Conservation (phyloP, 2,329 filamentous ascomycete genomes). For the Ambrosiella xylebori region DNA sequence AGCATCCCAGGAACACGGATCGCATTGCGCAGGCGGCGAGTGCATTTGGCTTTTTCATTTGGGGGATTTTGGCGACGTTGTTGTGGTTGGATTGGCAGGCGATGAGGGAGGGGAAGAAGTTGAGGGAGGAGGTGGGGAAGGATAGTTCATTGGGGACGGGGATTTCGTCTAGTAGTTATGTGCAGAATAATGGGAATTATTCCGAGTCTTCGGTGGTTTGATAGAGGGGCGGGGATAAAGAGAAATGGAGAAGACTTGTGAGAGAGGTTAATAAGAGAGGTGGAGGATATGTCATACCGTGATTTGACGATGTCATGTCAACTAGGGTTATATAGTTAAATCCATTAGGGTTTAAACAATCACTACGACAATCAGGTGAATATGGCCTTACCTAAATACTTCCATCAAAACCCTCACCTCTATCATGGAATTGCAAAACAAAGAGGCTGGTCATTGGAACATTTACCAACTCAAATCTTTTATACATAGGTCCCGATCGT, state of each 20-base stretch:
- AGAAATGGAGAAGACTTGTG: background rate
- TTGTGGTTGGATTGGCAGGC: constrained; percentile 8
- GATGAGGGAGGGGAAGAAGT: constrained; percentile 1
- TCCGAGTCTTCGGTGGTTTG: background rate
- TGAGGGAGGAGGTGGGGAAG: background rate
- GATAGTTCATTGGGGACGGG: constrained; percentile 2
- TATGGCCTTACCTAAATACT: too few relatives aligned
- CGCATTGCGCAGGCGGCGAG: constrained; percentile 43
- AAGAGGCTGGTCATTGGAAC: too few relatives aligned
- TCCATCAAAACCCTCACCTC: too few relatives aligned
- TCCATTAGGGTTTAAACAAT: too few relatives aligned
- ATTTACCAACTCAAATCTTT: too few relatives aligned
- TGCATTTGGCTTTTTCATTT: constrained; percentile 50
- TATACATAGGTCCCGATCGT: too few relatives aligned
- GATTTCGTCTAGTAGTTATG: constrained; percentile 6
- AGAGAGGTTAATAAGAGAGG: background rate
- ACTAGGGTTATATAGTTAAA: too few relatives aligned
- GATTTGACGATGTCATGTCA: too few relatives aligned
- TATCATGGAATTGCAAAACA: too few relatives aligned
- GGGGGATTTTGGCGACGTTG: constrained; percentile 17
- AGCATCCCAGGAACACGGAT: constrained; percentile 32
- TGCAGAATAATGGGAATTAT: background rate
- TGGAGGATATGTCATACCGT: background rate
- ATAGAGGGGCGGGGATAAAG: background rate
- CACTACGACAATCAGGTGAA: too few relatives aligned